Evolutionary conservation across 768 basidiomycete genomes (phyloP).

Genomic region (Naganishia vishniacii): DNA sequence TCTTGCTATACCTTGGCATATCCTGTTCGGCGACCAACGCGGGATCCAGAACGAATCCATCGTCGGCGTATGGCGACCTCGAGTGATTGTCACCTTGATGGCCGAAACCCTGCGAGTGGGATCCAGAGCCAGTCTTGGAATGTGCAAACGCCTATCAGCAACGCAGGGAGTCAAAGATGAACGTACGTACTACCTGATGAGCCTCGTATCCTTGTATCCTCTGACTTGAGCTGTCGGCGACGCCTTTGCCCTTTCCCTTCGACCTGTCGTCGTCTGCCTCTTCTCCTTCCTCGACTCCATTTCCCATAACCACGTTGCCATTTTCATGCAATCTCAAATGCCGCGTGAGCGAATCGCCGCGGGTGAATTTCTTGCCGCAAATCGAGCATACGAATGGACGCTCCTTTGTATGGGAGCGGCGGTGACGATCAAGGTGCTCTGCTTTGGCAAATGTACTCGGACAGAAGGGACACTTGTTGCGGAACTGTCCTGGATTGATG

Average conservation of each 20-base stretch:
- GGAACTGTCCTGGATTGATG: constrained; percentile 6
- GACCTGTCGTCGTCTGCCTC: not conserved
- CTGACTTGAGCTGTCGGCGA: no score
- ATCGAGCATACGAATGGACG: constrained; percentile 68
- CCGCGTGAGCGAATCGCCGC: constrained; percentile 82
- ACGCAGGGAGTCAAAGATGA: no score
- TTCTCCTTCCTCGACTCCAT: not conserved
- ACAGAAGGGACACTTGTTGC: constrained; percentile 18
- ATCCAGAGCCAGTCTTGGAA: no score
- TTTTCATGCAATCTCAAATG: constrained; percentile 74
- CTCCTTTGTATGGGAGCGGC: constrained; percentile 85
- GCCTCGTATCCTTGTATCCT: no score
- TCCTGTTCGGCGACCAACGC: no score
- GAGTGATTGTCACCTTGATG: no score
- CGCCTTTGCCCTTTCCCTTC: no score
- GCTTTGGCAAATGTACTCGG: constrained; percentile 15
- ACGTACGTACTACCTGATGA: not conserved
- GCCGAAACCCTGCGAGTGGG: no score
- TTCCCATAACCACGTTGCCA: not conserved
- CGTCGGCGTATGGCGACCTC: no score
- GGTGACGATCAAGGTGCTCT: constrained; percentile 83
- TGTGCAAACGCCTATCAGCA: no score
- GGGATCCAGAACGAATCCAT: no score
- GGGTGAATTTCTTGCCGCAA: constrained; percentile 76
- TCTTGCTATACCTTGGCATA: not conserved